Percentiles rank a stretch among this genome's conserved stretches.
phyloP scores from a whole-genome alignment of 108 stramenopile genomes.

The Epithemia pelagica region DNA sequence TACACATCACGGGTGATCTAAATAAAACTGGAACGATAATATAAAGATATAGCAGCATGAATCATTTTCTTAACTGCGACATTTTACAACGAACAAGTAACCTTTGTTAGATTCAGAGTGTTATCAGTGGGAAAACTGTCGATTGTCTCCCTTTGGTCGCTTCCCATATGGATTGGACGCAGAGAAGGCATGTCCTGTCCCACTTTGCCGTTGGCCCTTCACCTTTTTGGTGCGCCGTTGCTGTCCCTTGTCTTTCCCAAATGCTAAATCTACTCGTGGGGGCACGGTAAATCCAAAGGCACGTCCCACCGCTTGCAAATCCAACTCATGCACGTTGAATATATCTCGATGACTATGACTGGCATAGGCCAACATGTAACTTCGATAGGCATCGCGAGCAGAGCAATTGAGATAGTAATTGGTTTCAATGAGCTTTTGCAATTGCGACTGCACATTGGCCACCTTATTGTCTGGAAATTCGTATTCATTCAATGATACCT shows the following conservation, averaged over 20 bases:
- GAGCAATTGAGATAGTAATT: constrained; percentile 97
- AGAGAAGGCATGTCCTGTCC: constrained; percentile 89
- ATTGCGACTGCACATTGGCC: constrained; percentile 91
- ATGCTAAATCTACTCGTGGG: constrained; percentile 93
- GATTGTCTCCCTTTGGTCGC: constrained; percentile 66
- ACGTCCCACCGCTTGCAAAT: constrained; percentile 89
- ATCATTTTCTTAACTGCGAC: too few relatives aligned
- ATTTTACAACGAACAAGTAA: too few relatives aligned
- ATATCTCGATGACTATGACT: constrained; percentile 96
- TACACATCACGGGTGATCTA: background rate
- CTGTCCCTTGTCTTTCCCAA: constrained; percentile 60
- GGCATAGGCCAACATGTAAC: constrained; percentile 95
- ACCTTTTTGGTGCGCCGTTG: constrained; percentile 16
- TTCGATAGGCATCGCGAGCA: constrained; percentile 94
- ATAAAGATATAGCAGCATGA: too few relatives aligned
- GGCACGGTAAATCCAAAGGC: constrained; percentile 97
- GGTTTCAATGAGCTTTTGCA: constrained; percentile 93
- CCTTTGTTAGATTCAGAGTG: too few relatives aligned
- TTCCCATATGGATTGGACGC: constrained; percentile 96
- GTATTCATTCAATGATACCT: constrained; percentile 97
- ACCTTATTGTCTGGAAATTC: constrained; percentile 94
- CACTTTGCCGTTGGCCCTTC: constrained; percentile 21
- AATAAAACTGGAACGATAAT: background rate
- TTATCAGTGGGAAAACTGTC: constrained; percentile 92
- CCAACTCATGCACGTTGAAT: constrained; percentile 95